Evolutionary conservation across 768 basidiomycete genomes (phyloP).

Genomic region (Phallus indusiatus): DNA sequence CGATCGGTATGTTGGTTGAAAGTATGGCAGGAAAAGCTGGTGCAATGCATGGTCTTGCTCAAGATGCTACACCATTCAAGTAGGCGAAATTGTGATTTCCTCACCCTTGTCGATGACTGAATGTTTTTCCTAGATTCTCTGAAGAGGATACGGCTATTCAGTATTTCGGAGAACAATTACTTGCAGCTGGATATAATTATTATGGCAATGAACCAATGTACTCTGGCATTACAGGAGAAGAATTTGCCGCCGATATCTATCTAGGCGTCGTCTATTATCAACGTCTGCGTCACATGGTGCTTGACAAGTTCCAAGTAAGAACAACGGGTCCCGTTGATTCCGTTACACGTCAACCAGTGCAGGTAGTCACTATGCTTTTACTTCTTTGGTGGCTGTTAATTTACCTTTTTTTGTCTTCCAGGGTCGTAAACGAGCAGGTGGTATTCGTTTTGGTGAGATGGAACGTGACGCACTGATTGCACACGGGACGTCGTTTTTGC

Average conservation of each 20-base stretch:
- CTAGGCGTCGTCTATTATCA: slow-evolving; percentile 99
- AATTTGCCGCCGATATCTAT: slow-evolving; percentile 98
- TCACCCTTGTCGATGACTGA: slow-evolving; percentile 7
- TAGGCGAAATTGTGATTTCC: slow-evolving; percentile 29
- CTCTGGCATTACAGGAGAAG: slow-evolving; percentile 96
- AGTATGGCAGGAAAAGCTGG: slow-evolving; percentile 99
- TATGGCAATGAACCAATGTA: slow-evolving; percentile 99
- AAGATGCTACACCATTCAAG: slow-evolving; percentile 99
- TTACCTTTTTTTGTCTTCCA: slow-evolving; percentile 24
- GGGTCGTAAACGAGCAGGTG: slow-evolving; percentile 97
- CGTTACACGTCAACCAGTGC: slow-evolving; percentile 92
- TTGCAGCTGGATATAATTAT: slow-evolving; percentile 94
- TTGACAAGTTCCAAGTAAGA: slow-evolving; percentile 99
- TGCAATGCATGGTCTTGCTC: slow-evolving; percentile 95
- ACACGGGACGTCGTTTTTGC: slow-evolving; percentile 95
- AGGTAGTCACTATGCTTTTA: slow-evolving; percentile 41
- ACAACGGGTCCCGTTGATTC: slow-evolving; percentile 97
- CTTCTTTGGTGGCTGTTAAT: background rate
- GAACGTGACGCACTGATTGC: slow-evolving; percentile 98
- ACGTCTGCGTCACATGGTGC: slow-evolving; percentile 96
- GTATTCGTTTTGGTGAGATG: slow-evolving; percentile 99
- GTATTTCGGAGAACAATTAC: slow-evolving; percentile 93
- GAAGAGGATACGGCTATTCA: slow-evolving; percentile 96
- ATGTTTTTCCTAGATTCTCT: slow-evolving; percentile 53
- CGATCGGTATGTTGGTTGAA: slow-evolving; percentile 99